Evolutionary conservation across 2,329 filamentous ascomycete species (phyloP).

Genomic region (Curvularia lunata): DNA sequence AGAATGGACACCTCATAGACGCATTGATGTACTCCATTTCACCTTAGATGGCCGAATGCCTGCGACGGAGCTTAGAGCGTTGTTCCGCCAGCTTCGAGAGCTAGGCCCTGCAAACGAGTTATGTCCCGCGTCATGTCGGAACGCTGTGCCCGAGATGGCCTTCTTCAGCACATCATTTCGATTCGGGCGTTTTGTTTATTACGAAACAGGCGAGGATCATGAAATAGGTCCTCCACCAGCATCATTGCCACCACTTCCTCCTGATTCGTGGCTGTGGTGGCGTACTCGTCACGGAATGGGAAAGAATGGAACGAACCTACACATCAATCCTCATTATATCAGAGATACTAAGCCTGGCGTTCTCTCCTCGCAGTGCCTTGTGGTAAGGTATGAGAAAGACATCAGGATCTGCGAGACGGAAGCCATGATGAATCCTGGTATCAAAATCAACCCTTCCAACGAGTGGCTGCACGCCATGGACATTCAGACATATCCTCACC

Average conservation of each 20-base stretch:
- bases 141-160: background rate
- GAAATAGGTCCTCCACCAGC: background rate
- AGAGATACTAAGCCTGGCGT: background rate
- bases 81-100: slow-evolving; percentile 16
- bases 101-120: background rate
- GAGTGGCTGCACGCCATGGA: slow-evolving; percentile 30
- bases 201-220: background rate
- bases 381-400: background rate
- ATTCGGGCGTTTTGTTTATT: background rate
- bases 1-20: slow-evolving; percentile 28
- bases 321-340: background rate
- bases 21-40: slow-evolving; percentile 23
- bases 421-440: background rate
- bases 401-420: background rate
- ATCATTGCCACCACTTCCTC: background rate
- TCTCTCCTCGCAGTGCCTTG: slow-evolving; percentile 1
- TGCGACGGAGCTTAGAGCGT: slow-evolving; percentile 22
- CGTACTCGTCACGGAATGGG: background rate
- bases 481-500: slow-evolving; percentile 23
- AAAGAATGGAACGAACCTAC: background rate
- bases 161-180: background rate
- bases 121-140: background rate
- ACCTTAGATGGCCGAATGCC: slow-evolving; percentile 25
- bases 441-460: slow-evolving; percentile 18
- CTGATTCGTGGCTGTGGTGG: background rate